Conservation (phyloP, 371 early-diverging fungal species). For the Mucor indicus region DNA sequence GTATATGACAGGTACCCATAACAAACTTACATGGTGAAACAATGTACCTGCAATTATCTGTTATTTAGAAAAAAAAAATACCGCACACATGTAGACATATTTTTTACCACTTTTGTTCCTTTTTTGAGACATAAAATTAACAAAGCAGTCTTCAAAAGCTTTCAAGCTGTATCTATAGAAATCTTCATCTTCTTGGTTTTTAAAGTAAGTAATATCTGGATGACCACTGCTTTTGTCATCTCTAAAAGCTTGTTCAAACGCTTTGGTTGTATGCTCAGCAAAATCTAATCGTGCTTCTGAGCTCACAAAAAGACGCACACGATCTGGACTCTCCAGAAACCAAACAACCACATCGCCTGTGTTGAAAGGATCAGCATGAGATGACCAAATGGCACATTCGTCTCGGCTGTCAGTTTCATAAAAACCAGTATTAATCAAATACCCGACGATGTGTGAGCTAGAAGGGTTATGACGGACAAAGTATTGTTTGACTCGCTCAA, state of each 20-base stretch:
- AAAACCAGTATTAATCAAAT: background rate
- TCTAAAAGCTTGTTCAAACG: background rate
- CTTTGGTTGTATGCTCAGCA: background rate
- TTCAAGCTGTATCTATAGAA: background rate
- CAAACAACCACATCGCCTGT: conserved; percentile 6
- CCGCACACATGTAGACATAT: no score
- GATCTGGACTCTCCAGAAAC: conserved; percentile 5
- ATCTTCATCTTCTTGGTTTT: background rate
- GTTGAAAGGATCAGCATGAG: conserved; percentile 7
- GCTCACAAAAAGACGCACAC: conserved; percentile 5
- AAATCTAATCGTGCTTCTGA: conserved; percentile 2
- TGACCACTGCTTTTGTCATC: background rate
- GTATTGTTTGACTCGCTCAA: conserved; percentile 2
- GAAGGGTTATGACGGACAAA: background rate
- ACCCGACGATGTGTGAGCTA: conserved; percentile 1
- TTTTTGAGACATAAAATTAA: background rate
- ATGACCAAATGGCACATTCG: conserved; percentile 1
- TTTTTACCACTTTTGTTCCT: background rate
- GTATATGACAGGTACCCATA: conserved; percentile 6
- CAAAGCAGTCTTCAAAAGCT: background rate
- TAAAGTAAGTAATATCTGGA: background rate
- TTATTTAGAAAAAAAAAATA: no score
- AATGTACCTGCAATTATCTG: no score
- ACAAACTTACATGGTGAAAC: background rate
- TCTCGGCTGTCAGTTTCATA: background rate